Percentiles rank a stretch among this genome's conserved stretches.
Evolutionary conservation across 768 basidiomycete genomes (phyloP).

Genomic region (Amanita rimosa): DNA sequence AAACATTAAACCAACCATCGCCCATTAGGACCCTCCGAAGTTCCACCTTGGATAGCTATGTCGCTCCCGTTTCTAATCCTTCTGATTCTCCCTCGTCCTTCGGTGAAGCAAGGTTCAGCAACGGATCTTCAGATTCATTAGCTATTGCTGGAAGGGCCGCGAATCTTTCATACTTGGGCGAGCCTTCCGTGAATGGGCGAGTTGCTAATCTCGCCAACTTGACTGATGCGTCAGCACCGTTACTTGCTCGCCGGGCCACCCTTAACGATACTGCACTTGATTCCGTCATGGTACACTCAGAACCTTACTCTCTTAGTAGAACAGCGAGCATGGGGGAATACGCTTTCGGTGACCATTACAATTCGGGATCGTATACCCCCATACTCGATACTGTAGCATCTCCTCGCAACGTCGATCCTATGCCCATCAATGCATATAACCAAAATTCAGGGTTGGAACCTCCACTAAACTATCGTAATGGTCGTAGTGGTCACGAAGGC

Average conservation of each 20-base stretch:
- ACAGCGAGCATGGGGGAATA: slow-evolving; percentile 19
- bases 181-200: slow-evolving; percentile 13
- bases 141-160: slow-evolving; percentile 37
- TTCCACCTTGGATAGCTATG: slow-evolving; percentile 55
- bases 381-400: slow-evolving; percentile 9
- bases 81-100: slow-evolving; percentile 68
- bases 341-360: slow-evolving; percentile 23
- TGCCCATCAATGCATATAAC: not conserved
- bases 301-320: slow-evolving; percentile 21
- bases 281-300: slow-evolving; percentile 17
- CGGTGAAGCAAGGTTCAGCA: slow-evolving; percentile 49
- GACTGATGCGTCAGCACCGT: slow-evolving; percentile 17
- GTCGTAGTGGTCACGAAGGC: not conserved
- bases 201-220: slow-evolving; percentile 13
- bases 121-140: slow-evolving; percentile 60
- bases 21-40: slow-evolving; percentile 49
- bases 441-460: slow-evolving; percentile 1
- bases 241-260: slow-evolving; percentile 22
- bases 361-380: slow-evolving; percentile 16
- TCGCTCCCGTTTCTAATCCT: slow-evolving; percentile 38
- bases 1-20: slow-evolving; percentile 55
- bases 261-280: slow-evolving; percentile 32
- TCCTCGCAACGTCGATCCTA: slow-evolving; percentile 10
- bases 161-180: slow-evolving; percentile 25
- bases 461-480: slow-evolving; percentile 1